phyloP scores from a whole-genome alignment of 2,329 filamentous ascomycete species.

The Trichoderma atrobrunneum region DNA sequence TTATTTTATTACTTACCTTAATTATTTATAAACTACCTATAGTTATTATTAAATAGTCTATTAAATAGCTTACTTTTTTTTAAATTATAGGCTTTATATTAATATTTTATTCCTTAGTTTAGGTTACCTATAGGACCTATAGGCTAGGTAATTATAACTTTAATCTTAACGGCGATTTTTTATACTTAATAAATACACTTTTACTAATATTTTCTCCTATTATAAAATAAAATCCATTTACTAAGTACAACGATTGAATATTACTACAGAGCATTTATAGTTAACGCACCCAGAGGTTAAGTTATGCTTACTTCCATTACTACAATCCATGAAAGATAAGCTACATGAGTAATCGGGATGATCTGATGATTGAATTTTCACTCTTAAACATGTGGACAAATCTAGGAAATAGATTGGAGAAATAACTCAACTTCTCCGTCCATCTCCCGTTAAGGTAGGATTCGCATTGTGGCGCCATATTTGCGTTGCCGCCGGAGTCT shows the following conservation, averaged over 20 bases:
- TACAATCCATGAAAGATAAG: not conserved
- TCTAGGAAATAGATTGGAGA: no score
- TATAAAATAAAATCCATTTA: not conserved
- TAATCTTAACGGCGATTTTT: no score
- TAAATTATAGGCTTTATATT: no score
- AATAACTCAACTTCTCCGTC: not conserved
- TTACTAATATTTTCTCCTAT: not conserved
- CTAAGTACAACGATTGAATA: not conserved
- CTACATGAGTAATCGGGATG: not conserved
- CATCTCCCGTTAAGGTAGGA: not conserved
- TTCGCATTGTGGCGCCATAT: not conserved
- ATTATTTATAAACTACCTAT: no score
- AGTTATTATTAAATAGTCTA: no score
- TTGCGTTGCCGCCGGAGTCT: not conserved
- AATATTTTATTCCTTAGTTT: no score
- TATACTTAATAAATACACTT: not conserved
- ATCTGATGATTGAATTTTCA: not conserved
- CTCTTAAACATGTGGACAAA: not conserved
- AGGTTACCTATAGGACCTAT: no score
- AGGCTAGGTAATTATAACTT: no score
- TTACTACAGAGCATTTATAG: not conserved
- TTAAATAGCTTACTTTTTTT: no score
- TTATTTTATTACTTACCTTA: no score
- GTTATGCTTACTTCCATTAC: not conserved
- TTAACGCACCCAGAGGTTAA: not conserved